A percentile compares a stretch with the other conserved stretches of the same genome.
phyloP scores from a whole-genome alignment of 2,329 filamentous ascomycete species.

The Tolypocladium endophyticum region DNA sequence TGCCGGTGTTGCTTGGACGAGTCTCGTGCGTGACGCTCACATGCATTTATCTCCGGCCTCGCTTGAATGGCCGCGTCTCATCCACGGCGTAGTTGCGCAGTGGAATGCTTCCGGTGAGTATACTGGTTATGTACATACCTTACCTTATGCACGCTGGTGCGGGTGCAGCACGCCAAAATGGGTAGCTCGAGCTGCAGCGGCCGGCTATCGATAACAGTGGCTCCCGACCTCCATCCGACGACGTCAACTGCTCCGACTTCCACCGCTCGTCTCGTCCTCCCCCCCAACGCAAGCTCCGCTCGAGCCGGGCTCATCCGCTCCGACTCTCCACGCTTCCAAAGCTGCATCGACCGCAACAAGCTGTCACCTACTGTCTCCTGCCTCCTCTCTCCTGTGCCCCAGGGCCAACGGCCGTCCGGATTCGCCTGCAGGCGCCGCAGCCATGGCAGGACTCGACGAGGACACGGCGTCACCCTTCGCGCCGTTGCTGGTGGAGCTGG shows the following conservation, averaged over 20 bases:
- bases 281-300: neutral
- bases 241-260: neutral
- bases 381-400: neutral
- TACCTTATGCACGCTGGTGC: neutral
- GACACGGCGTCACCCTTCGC: conserved; percentile 34
- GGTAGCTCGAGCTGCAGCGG: neutral
- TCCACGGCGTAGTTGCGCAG: too few relatives aligned
- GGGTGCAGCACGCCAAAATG: too few relatives aligned
- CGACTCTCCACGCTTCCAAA: neutral
- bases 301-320: neutral
- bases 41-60: too few relatives aligned
- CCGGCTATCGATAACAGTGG: neutral
- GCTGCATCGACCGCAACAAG: neutral
- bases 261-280: neutral
- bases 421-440: neutral
- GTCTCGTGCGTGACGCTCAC: neutral
- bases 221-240: neutral
- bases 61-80: too few relatives aligned
- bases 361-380: neutral
- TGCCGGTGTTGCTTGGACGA: neutral
- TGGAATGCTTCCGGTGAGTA: neutral
- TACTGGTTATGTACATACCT: neutral
- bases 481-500: conserved; percentile 61
- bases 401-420: neutral
- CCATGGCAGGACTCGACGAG: conserved; percentile 24